These are phyloP conservation scores for Endotrypanum monterogeii DNA, from an alignment of 208 protist species.

Conservation along the genomic window DNA sequence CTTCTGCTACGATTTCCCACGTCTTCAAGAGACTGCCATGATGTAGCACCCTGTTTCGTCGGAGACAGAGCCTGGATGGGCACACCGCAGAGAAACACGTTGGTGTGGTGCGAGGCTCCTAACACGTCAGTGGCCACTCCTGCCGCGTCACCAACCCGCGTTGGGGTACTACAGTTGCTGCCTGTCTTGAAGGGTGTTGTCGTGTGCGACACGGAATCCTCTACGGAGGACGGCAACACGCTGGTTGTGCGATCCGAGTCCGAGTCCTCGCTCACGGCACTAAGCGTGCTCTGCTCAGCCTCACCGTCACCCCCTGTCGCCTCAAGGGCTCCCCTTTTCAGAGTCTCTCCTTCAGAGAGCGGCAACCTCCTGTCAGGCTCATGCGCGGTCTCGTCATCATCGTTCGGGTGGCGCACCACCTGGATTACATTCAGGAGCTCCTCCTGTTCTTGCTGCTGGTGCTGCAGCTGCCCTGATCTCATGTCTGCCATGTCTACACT, in stretches of 20 bases:
- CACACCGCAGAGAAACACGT: neutral
- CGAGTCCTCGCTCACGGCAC: conserved; percentile 9
- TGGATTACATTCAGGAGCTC: conserved; percentile 7
- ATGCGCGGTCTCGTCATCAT: conserved; percentile 15
- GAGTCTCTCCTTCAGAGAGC: neutral
- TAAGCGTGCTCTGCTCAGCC: neutral
- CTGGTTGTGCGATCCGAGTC: conserved; percentile 57
- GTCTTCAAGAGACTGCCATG: too few species aligned
- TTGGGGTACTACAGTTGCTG: conserved; percentile 9
- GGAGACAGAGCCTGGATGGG: neutral
- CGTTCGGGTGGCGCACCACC: conserved; percentile 19
- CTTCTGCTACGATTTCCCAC: neutral
- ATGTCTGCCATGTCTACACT: neutral
- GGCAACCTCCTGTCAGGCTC: neutral
- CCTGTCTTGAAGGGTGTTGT: conserved; percentile 24
- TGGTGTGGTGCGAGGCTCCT: conserved; percentile 1
- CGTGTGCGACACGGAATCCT: conserved; percentile 30
- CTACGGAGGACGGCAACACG: conserved; percentile 31
- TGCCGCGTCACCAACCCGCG: neutral
- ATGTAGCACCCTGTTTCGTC: neutral
- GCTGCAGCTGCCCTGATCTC: too few species aligned
- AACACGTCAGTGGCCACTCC: neutral
- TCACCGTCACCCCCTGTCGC: neutral
- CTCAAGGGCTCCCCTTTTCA: neutral
- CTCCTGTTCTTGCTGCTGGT: too few species aligned